Evolutionary conservation across 257 asterid genomes (phyloP).

Genomic region (Craterostigma plantagineum): DNA sequence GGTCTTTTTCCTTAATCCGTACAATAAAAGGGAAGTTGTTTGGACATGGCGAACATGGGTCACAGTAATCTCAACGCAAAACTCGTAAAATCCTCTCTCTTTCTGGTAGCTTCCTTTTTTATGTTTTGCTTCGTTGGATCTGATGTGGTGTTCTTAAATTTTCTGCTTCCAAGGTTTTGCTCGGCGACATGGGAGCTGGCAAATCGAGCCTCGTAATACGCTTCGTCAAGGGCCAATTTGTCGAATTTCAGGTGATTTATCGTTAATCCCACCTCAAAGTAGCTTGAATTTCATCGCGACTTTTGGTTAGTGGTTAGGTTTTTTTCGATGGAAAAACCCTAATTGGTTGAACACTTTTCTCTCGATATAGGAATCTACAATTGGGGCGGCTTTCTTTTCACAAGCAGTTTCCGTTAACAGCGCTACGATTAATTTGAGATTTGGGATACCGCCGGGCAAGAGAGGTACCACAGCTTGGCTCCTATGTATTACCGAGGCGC

Average conservation of each 20-base stretch:
- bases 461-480: conserved; percentile 95
- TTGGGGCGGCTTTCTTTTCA: conserved; percentile 93
- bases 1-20: too few species aligned
- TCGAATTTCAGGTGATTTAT: conserved; percentile 59
- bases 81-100: conserved; percentile 31
- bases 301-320: too few species aligned
- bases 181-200: conserved; percentile 95
- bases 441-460: conserved; percentile 99
- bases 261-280: background rate
- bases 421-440: conserved; percentile 85
- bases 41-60: conserved; percentile 22
- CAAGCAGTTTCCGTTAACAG: conserved; percentile 67
- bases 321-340: too few species aligned
- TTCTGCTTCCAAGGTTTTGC: conserved; percentile 36
- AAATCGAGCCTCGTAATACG: conserved; percentile 90
- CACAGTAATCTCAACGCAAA: conserved; percentile 74
- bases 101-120: too few species aligned
- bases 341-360: conserved; percentile 1
- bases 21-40: too few species aligned
- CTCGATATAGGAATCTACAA: conserved; percentile 65
- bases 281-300: background rate
- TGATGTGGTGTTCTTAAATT: conserved; percentile 6
- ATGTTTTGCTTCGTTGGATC: too few species aligned
- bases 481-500: conserved; percentile 98
- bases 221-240: conserved; percentile 83